phyloP scores from a whole-genome alignment of 805 yeast species.

The Isabelozyma pseudorhagii region DNA sequence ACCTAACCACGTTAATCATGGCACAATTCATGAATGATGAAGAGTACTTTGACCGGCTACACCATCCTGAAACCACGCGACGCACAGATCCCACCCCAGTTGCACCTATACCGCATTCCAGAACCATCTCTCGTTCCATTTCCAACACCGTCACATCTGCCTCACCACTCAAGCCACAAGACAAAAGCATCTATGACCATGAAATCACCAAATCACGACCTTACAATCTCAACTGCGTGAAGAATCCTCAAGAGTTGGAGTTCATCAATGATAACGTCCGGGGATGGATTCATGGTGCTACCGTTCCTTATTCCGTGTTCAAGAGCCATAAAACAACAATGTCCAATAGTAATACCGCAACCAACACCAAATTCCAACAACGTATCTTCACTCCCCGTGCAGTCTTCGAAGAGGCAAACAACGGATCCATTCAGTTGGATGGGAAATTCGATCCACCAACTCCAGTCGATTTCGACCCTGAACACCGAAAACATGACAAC shows the following conservation, averaged over 20 bases:
- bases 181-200: neutral
- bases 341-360: constrained; percentile 8
- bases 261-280: constrained; percentile 1
- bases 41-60: no score
- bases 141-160: neutral
- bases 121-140: neutral
- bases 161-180: neutral
- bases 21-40: no score
- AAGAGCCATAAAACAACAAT: constrained; percentile 14
- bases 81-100: neutral
- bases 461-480: neutral
- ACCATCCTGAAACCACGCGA: no score
- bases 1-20: no score
- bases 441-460: neutral
- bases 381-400: constrained; percentile 18
- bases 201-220: neutral
- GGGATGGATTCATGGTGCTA: constrained; percentile 27
- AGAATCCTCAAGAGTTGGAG: neutral
- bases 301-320: constrained; percentile 23
- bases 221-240: neutral
- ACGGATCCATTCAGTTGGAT: constrained; percentile 2
- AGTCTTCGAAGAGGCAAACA: constrained; percentile 17
- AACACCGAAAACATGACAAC: neutral
- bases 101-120: neutral
- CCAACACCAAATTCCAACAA: constrained; percentile 10